These are phyloP conservation scores for Paralagenidium karlingii DNA, from an alignment of 352 stramenopile species.

Conservation along the genomic window DNA sequence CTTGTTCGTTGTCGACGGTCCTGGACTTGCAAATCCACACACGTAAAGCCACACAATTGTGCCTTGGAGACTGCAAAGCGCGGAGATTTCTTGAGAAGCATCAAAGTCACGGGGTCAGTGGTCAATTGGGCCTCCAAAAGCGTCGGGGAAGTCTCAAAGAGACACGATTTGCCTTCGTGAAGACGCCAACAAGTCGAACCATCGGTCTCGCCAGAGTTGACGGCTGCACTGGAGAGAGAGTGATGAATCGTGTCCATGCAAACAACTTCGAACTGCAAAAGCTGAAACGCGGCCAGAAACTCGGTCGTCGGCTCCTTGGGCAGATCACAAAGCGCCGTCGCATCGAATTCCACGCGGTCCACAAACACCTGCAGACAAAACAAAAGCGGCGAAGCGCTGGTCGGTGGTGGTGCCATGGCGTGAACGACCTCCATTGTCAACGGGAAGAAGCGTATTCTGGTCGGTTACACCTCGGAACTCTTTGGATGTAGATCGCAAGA, in stretches of 20 bases:
- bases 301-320: background rate
- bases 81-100: no score
- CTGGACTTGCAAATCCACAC: no score
- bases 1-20: no score
- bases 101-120: no score
- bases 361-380: constrained; percentile 35
- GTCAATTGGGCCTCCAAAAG: constrained; percentile 13
- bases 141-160: constrained; percentile 22
- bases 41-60: no score
- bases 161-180: constrained; percentile 29
- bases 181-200: constrained; percentile 6
- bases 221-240: background rate
- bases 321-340: background rate
- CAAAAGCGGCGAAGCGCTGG: constrained; percentile 8
- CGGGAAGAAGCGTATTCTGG: no score
- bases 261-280: constrained; percentile 38
- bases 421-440: no score
- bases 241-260: constrained; percentile 14
- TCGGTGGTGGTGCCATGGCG: no score
- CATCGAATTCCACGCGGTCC: constrained; percentile 5
- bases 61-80: no score
- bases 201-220: background rate
- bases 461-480: no score
- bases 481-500: no score
- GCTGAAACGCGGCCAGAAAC: constrained; percentile 28